These are phyloP conservation scores for Echeveria elegans DNA, from an alignment of 164 flowering plant species.

Conservation along the genomic window DNA sequence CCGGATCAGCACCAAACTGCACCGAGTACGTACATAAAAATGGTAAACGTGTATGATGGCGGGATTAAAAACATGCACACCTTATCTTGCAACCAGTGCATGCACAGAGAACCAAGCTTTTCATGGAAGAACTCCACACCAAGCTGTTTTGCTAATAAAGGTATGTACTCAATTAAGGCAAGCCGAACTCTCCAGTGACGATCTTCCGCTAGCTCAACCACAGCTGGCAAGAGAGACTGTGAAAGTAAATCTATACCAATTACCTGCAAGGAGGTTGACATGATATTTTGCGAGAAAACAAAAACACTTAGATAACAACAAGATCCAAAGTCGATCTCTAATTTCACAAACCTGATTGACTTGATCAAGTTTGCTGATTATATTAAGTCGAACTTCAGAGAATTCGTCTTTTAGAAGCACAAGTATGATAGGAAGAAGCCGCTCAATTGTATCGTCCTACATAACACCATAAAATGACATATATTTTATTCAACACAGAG, in stretches of 20 bases:
- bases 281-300: neutral
- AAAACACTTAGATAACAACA: neutral
- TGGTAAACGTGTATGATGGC: neutral
- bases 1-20: neutral
- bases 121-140: conserved; percentile 94
- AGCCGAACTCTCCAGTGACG: conserved; percentile 95
- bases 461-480: neutral
- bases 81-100: conserved; percentile 83
- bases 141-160: conserved; percentile 86
- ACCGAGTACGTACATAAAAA: neutral
- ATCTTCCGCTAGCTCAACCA: conserved; percentile 94
- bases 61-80: conserved; percentile 28
- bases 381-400: conserved; percentile 96
- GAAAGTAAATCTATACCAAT: conserved; percentile 91
- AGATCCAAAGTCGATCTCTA: neutral
- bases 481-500: neutral
- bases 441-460: conserved; percentile 95
- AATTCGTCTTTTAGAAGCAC: conserved; percentile 94
- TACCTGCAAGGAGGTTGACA: conserved; percentile 42
- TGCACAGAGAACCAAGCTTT: conserved; percentile 84
- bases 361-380: conserved; percentile 98
- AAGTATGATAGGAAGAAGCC: conserved; percentile 92
- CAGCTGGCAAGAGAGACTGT: conserved; percentile 83
- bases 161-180: conserved; percentile 91
- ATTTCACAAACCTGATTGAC: conserved; percentile 71